Conservation (phyloP, 2,329 filamentous ascomycete species). For the Neonectria sp. region DNA sequence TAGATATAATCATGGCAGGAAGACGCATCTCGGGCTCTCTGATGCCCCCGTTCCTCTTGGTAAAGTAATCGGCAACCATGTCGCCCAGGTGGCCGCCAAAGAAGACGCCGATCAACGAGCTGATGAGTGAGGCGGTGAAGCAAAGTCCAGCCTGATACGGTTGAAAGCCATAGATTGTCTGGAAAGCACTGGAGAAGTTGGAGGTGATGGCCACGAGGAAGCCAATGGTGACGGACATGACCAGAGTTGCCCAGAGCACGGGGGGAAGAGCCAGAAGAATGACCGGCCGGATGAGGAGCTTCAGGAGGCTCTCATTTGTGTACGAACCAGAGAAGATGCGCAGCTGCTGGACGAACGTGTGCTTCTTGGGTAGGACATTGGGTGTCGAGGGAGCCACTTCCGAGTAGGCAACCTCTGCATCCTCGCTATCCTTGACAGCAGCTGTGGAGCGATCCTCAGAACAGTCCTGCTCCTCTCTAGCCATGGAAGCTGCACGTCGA, state of each 20-base stretch:
- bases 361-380: conserved; percentile 13
- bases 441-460: background rate
- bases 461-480: background rate
- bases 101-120: conserved; percentile 54
- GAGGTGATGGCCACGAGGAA: conserved; percentile 68
- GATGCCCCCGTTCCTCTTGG: conserved; percentile 53
- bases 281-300: conserved; percentile 62
- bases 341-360: conserved; percentile 25
- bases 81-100: conserved; percentile 55
- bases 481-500: conserved; percentile 44
- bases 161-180: conserved; percentile 58
- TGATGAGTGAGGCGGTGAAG: conserved; percentile 62
- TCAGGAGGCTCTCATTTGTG: conserved; percentile 44
- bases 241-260: conserved; percentile 66
- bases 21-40: conserved; percentile 58
- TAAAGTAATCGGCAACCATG: conserved; percentile 52
- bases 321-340: conserved; percentile 32
- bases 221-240: conserved; percentile 67
- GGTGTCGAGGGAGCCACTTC: conserved; percentile 8
- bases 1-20: conserved; percentile 55
- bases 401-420: conserved; percentile 24
- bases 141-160: conserved; percentile 63
- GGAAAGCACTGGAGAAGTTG: conserved; percentile 60
- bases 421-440: conserved; percentile 18
- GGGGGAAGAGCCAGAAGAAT: conserved; percentile 63